Conservation (phyloP, 371 early-diverging fungal species). For the Circinella umbellata region DNA sequence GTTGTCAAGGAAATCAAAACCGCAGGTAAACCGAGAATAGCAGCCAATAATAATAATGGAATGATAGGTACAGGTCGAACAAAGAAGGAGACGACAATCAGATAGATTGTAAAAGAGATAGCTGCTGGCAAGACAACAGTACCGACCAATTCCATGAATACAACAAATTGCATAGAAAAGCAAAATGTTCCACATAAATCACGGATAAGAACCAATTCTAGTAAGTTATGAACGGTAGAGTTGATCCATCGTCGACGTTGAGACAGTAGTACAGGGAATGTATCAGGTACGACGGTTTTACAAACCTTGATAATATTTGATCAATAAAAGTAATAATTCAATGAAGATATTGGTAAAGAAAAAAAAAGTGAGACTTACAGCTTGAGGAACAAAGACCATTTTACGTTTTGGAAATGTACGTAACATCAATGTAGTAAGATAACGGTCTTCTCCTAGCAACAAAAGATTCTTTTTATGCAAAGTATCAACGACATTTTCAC, state of each 20-base stretch:
- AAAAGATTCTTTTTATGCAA: constrained; percentile 96
- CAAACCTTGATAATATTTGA: constrained; percentile 57
- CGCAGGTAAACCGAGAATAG: constrained; percentile 86
- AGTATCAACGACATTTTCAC: constrained; percentile 90
- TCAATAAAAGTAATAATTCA: no score
- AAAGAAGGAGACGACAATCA: constrained; percentile 70
- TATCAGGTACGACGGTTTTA: constrained; percentile 93
- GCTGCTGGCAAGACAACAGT: constrained; percentile 95
- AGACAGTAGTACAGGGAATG: constrained; percentile 85
- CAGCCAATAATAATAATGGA: constrained; percentile 70
- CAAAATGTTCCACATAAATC: constrained; percentile 96
- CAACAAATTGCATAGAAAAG: constrained; percentile 96
- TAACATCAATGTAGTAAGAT: constrained; percentile 93
- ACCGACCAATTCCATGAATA: constrained; percentile 93
- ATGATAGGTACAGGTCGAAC: constrained; percentile 61
- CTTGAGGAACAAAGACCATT: constrained; percentile 92
- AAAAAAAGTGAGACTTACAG: constrained; percentile 43
- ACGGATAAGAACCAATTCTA: constrained; percentile 89
- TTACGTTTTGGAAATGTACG: constrained; percentile 92
- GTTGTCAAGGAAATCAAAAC: constrained; percentile 86
- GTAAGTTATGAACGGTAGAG: constrained; percentile 93
- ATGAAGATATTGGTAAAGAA: no score
- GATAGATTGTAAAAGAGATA: constrained; percentile 81
- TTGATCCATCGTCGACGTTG: constrained; percentile 98
- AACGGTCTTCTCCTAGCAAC: constrained; percentile 95